These are phyloP conservation scores for Grosmannia serpens DNA, from an alignment of 2,329 filamentous ascomycete species.

Conservation along the genomic window DNA sequence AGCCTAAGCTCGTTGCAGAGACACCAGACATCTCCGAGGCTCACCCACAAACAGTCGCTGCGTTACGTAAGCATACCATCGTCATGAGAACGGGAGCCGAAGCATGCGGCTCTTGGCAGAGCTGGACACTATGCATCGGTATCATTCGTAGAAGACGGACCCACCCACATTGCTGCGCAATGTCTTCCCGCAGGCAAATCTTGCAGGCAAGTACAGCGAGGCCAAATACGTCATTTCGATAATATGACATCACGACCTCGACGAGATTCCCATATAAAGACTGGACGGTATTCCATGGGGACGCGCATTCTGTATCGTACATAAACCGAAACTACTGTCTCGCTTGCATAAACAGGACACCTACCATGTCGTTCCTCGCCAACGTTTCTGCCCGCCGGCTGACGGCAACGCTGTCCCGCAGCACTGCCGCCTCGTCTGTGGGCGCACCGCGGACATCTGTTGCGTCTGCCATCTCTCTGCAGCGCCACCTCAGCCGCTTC, in stretches of 20 bases:
- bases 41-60: too few relatives aligned
- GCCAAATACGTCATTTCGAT: background rate
- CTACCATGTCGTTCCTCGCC: constrained; percentile 43
- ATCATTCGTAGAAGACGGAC: background rate
- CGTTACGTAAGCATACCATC: background rate
- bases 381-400: constrained; percentile 32
- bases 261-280: background rate
- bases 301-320: too few relatives aligned
- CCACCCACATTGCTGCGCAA: background rate
- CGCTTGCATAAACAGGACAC: background rate
- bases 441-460: constrained; percentile 20
- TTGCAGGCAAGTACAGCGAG: background rate
- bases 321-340: too few relatives aligned
- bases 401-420: constrained; percentile 17
- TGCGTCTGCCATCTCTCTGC: background rate
- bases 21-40: too few relatives aligned
- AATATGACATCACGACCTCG: background rate
- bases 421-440: background rate
- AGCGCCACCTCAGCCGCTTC: constrained; percentile 31
- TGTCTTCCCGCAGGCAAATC: background rate
- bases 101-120: background rate
- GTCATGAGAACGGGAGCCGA: too few relatives aligned
- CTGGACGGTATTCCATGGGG: background rate
- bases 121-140: background rate
- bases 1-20: too few relatives aligned